These are phyloP conservation scores for Eucalyptus curtisii DNA, from an alignment of 345 rosid genomes.

Conservation along the genomic window DNA sequence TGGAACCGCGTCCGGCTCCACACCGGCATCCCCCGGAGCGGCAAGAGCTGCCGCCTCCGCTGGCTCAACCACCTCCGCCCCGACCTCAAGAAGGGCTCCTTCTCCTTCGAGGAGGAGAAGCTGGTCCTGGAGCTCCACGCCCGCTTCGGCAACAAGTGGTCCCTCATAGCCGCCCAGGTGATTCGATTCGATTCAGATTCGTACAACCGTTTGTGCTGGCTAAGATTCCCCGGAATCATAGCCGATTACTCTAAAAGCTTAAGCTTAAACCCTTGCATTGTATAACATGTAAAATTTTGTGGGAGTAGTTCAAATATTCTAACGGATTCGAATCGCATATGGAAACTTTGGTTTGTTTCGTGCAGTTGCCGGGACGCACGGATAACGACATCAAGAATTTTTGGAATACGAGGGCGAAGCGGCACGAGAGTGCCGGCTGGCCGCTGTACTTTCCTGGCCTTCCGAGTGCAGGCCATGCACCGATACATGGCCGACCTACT, in stretches of 20 bases:
- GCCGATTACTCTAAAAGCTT: not conserved
- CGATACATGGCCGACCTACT: not conserved
- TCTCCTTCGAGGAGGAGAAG: not conserved
- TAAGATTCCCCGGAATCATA: not conserved
- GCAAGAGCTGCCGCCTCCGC: constrained; percentile 6
- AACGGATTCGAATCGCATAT: not conserved
- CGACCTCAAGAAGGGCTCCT: constrained; percentile 3
- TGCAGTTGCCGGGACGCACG: constrained; percentile 6
- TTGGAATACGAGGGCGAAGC: constrained; percentile 6
- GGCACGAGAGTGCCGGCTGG: not conserved
- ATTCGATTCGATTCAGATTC: not conserved
- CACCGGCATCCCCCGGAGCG: not conserved
- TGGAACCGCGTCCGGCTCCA: not conserved
- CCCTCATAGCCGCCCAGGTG: constrained; percentile 4
- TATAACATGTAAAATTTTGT: too few species aligned
- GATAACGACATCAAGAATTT: constrained; percentile 9
- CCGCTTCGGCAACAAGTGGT: constrained; percentile 6
- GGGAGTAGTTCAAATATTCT: not conserved
- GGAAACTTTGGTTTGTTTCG: not conserved
- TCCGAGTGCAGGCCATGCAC: not conserved
- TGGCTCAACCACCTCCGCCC: constrained; percentile 7
- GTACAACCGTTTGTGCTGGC: not conserved
- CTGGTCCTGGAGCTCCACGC: constrained; percentile 2
- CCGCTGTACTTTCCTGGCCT: constrained; percentile 1
- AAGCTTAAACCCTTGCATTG: not conserved